Percentiles rank a stretch among this genome's conserved stretches.
Evolutionary conservation across 2,329 filamentous ascomycete genomes (phyloP).

Genomic region (Trichoderma oligosporum): DNA sequence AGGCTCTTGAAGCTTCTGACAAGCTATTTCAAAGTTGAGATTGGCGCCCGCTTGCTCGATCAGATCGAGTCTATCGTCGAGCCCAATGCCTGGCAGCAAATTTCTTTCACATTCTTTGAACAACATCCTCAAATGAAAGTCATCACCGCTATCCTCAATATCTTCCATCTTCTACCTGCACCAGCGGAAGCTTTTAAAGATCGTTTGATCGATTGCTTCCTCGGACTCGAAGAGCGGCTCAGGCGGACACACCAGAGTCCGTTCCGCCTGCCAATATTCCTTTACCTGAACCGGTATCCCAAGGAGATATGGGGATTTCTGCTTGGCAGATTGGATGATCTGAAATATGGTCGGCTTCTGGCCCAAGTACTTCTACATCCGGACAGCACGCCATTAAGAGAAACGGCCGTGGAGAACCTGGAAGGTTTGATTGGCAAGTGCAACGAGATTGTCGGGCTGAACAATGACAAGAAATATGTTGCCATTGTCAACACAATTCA

Average conservation of each 20-base stretch:
- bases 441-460: constrained; percentile 59
- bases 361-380: constrained; percentile 77
- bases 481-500: constrained; percentile 86
- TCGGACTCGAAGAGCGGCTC: constrained; percentile 80
- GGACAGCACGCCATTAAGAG: constrained; percentile 70
- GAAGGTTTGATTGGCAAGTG: constrained; percentile 67
- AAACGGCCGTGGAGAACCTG: constrained; percentile 69
- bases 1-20: constrained; percentile 86
- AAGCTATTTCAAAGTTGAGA: constrained; percentile 99
- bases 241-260: constrained; percentile 86
- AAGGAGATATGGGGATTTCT: constrained; percentile 83
- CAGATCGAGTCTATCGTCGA: constrained; percentile 91
- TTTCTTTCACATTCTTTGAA: constrained; percentile 92
- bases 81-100: constrained; percentile 72
- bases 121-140: constrained; percentile 92
- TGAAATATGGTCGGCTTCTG: constrained; percentile 85
- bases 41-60: constrained; percentile 86
- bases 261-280: constrained; percentile 84
- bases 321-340: constrained; percentile 72
- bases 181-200: constrained; percentile 90
- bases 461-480: constrained; percentile 63
- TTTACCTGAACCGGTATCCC: constrained; percentile 89
- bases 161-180: constrained; percentile 91
- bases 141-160: constrained; percentile 89
- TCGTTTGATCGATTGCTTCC: constrained; percentile 81